Percentiles rank a stretch among this genome's conserved stretches.
phyloP scores from a whole-genome alignment of 768 basidiomycete genomes.

The Hypsizygus marmoreus region DNA sequence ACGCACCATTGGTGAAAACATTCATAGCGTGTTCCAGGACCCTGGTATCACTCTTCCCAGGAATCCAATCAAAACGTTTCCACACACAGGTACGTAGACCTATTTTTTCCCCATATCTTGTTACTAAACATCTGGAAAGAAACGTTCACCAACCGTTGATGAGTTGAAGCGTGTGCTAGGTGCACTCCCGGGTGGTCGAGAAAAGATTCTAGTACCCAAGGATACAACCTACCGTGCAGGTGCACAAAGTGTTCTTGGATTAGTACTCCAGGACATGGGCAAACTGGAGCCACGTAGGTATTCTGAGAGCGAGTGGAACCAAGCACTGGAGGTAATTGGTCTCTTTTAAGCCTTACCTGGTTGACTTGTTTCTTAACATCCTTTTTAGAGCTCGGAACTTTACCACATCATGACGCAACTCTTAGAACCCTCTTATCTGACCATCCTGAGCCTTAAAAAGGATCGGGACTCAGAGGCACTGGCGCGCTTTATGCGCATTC shows the following conservation, averaged over 20 bases:
- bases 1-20: too few relatives aligned
- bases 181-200: background rate
- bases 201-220: background rate
- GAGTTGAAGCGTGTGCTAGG: background rate
- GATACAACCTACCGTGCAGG: slow-evolving; percentile 1
- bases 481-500: background rate
- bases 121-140: too few relatives aligned
- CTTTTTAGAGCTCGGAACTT: background rate
- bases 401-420: background rate
- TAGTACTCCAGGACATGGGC: background rate
- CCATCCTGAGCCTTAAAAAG: background rate
- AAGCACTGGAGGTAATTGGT: slow-evolving; percentile 1
- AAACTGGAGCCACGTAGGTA: background rate
- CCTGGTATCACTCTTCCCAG: too few relatives aligned
- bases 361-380: background rate
- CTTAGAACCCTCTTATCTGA: background rate
- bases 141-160: background rate
- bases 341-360: too few relatives aligned
- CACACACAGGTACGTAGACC: too few relatives aligned
- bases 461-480: background rate
- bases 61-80: too few relatives aligned
- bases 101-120: too few relatives aligned
- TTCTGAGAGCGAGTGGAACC: background rate
- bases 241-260: background rate
- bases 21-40: too few relatives aligned